Conservation (phyloP, 2,329 filamentous ascomycete species). For the Karstenula rhodostoma region DNA sequence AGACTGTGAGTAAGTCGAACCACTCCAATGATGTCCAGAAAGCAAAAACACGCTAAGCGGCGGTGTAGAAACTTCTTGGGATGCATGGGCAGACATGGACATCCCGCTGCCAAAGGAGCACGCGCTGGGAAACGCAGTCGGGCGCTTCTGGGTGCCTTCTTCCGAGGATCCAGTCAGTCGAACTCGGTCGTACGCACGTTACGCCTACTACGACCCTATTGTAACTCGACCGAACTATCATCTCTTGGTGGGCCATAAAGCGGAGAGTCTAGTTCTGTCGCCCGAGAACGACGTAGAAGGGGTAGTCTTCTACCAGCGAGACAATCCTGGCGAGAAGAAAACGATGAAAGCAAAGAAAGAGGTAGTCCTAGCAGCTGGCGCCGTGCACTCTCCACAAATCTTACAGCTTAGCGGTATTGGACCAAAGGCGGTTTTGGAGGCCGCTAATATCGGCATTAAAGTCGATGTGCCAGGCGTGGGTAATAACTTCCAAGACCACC, state of each 20-base stretch:
- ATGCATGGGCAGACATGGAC: slow-evolving; percentile 26
- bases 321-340: slow-evolving; percentile 13
- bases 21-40: not conserved
- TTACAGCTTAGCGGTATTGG: slow-evolving; percentile 41
- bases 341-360: slow-evolving; percentile 47
- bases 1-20: slow-evolving; percentile 9
- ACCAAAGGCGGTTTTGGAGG: slow-evolving; percentile 29
- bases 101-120: slow-evolving; percentile 35
- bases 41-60: not conserved
- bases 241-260: slow-evolving; percentile 29
- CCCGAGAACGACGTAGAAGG: slow-evolving; percentile 14
- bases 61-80: slow-evolving; percentile 14
- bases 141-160: slow-evolving; percentile 41
- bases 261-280: slow-evolving; percentile 16
- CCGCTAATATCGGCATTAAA: slow-evolving; percentile 35
- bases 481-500: slow-evolving; percentile 46
- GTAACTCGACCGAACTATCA: slow-evolving; percentile 33
- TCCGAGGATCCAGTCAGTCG: slow-evolving; percentile 33
- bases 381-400: slow-evolving; percentile 66
- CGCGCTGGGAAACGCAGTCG: slow-evolving; percentile 36
- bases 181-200: slow-evolving; percentile 45
- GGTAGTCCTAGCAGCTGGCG: slow-evolving; percentile 67
- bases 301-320: slow-evolving; percentile 19
- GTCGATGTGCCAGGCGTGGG: slow-evolving; percentile 40
- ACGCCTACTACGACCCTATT: slow-evolving; percentile 38